Evolutionary conservation across 2,329 filamentous ascomycete genomes (phyloP), one percentile per base, ranked within the genome.

Genomic region (Sclerotinia glacialis): DNA sequence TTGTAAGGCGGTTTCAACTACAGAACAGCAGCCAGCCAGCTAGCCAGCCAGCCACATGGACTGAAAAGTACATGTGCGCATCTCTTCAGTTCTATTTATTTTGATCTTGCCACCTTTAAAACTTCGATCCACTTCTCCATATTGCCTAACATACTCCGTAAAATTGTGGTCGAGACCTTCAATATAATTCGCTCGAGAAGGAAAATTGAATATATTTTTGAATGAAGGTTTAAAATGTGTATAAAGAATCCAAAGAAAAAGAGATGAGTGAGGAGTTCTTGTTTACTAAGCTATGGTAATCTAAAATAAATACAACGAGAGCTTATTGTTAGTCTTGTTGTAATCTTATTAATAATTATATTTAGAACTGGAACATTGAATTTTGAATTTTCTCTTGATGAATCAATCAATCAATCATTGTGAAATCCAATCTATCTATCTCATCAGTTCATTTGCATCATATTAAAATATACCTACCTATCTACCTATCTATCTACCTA

Each of bases 91-190:
- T 55, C 26, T 9, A 21, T 34, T 46, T 23, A 31, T 59, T 59
- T 59, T 34, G 23, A 56, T 56, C 53, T 16, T 21, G 31, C 34
- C 53, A 26, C n/a, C 42, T 16, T 42, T 42, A 6, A 21, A 21
- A 56, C 26, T 42, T 42, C n/a, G n/a, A 42, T 56, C 53, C 53
- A 56, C 53, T 34, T 42, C 34, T 53, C 18, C n/a, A 37, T 37
- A 42, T 16, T 26, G n/a, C 14, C 34, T 42, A 26, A 4, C n/a
- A 18, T 6, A 18, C 2, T 14, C 37, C 37, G 37, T 40, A 16
- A 26, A 56, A 56, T 23, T 9, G 37, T 34, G 56, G 21, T 47
- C 42, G 56, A 47, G 56, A 47, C 12, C 42, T 34, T 11, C 18
- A 16, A 34, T 44, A 34, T 46, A 8, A 34, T 54, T n/a, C 21